A percentile compares a stretch with the other conserved stretches of the same genome.
These are phyloP conservation scores for Golovinomyces cichoracearum DNA, from an alignment of 2,329 filamentous ascomycete species.

Conservation along the genomic window DNA sequence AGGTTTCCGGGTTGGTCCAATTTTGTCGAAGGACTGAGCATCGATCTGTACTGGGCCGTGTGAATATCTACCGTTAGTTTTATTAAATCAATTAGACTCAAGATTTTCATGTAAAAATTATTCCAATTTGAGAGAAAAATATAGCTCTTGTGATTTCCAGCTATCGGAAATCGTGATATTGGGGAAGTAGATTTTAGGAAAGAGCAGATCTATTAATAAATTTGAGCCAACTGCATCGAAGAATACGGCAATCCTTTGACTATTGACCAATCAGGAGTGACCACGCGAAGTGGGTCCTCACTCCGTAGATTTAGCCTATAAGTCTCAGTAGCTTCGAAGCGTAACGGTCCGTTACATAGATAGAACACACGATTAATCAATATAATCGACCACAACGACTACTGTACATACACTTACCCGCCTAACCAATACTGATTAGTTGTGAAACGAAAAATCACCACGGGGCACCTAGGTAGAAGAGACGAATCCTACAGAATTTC, in stretches of 20 bases:
- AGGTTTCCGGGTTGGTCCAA: conserved; percentile 31
- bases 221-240: not conserved
- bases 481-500: too few species aligned
- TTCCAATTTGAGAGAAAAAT: too few species aligned
- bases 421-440: not conserved
- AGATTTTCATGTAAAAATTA: too few species aligned
- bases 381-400: not conserved
- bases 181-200: not conserved
- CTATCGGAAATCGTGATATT: not conserved
- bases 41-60: conserved; percentile 32
- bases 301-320: not conserved
- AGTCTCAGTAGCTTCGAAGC: not conserved
- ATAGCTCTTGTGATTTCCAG: too few species aligned
- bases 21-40: conserved; percentile 21
- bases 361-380: not conserved
- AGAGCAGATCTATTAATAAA: not conserved
- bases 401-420: not conserved
- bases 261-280: not conserved
- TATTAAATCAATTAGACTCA: too few species aligned
- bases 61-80: too few species aligned
- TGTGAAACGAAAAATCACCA: too few species aligned
- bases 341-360: not conserved
- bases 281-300: not conserved
- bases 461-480: too few species aligned
- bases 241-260: not conserved